Conservation (phyloP, 495 filamentous ascomycete genomes). For the Aspergillus funiculosus region DNA sequence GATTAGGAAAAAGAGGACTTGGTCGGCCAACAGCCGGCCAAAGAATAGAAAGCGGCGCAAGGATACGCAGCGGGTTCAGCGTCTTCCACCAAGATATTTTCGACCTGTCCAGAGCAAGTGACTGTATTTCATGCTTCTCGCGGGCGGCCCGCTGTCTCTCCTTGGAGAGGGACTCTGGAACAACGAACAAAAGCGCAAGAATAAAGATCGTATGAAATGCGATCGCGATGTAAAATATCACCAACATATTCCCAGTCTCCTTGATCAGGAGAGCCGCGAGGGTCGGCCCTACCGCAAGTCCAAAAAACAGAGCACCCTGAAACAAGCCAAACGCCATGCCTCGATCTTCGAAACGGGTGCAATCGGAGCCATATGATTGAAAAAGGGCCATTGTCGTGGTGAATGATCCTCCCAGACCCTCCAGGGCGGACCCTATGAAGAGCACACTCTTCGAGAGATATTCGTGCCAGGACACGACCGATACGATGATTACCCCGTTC, state of each 20-base stretch:
- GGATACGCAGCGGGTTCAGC: conserved; percentile 52
- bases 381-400: conserved; percentile 72
- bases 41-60: conserved; percentile 73
- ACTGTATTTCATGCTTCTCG: conserved; percentile 50
- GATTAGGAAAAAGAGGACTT: conserved; percentile 54
- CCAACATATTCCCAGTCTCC: conserved; percentile 58
- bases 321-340: conserved; percentile 86
- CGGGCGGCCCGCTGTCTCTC: conserved; percentile 61
- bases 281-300: conserved; percentile 77
- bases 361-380: conserved; percentile 83
- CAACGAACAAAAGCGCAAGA: conserved; percentile 56
- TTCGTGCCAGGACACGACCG: conserved; percentile 69
- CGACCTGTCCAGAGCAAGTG: conserved; percentile 7
- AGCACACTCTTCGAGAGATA: conserved; percentile 64
- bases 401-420: conserved; percentile 84
- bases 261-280: conserved; percentile 72
- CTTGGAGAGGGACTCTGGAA: conserved; percentile 77
- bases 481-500: conserved; percentile 66
- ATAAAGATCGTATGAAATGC: conserved; percentile 67
- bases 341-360: conserved; percentile 68
- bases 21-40: conserved; percentile 62
- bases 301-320: conserved; percentile 79
- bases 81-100: conserved; percentile 17
- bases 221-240: conserved; percentile 73
- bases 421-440: conserved; percentile 64